Evolutionary conservation across 345 rosid species (phyloP).

Genomic region (Citrus maxima): DNA sequence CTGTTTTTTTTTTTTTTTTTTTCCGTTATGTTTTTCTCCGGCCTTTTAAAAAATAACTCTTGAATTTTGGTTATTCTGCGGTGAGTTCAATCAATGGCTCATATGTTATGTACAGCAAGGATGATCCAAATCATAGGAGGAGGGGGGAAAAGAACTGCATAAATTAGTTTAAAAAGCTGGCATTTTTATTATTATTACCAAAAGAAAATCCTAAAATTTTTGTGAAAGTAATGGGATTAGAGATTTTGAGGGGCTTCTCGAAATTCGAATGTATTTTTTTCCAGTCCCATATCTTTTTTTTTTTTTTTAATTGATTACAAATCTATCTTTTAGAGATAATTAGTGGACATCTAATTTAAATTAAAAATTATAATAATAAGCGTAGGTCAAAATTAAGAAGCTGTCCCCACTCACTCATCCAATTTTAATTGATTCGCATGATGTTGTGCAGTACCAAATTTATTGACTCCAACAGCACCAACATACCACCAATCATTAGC

Average conservation of each 20-base stretch:
- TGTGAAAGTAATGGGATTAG: background rate
- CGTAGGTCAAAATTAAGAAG: slow-evolving; percentile 8
- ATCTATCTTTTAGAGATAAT: background rate
- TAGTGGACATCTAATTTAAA: background rate
- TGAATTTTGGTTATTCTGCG: background rate
- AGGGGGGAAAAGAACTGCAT: background rate
- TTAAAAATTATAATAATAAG: too few relatives aligned
- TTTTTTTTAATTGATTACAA: too few relatives aligned
- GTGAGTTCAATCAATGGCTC: background rate
- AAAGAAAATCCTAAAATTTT: background rate
- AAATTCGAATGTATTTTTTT: background rate
- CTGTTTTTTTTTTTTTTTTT: background rate
- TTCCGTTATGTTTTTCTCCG: too few relatives aligned
- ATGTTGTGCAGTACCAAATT: slow-evolving; percentile 29
- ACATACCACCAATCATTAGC: slow-evolving; percentile 42
- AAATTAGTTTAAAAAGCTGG: background rate
- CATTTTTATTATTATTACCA: background rate
- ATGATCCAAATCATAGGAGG: background rate
- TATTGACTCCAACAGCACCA: slow-evolving; percentile 37
- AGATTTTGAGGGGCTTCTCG: background rate
- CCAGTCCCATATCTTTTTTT: background rate
- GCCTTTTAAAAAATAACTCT: background rate
- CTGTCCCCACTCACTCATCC: slow-evolving; percentile 13
- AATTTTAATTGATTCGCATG: slow-evolving; percentile 28
- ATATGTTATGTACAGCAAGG: background rate